Conservation (phyloP, 2,329 filamentous ascomycete species). For the Diplocarpon rosae region DNA sequence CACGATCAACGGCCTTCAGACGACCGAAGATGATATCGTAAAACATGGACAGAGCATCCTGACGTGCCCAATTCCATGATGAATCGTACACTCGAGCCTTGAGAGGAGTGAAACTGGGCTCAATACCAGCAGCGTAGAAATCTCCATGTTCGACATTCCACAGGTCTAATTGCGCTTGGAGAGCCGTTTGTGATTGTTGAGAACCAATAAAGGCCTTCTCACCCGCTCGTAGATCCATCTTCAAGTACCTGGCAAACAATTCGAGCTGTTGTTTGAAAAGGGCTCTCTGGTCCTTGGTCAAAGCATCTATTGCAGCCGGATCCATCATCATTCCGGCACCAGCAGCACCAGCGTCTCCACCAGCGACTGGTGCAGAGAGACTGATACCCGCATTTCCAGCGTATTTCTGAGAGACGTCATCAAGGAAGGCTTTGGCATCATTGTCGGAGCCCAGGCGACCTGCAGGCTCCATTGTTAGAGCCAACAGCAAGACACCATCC, state of each 20-base stretch:
- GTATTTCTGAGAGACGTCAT: conserved; percentile 83
- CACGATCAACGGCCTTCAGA: conserved; percentile 83
- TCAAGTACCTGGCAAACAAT: conserved; percentile 87
- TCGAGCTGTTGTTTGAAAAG: conserved; percentile 98
- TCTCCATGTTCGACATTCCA: conserved; percentile 96
- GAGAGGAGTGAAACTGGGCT: conserved; percentile 83
- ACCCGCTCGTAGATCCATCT: conserved; percentile 91
- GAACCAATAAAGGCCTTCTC: conserved; percentile 85
- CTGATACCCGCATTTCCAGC: conserved; percentile 73
- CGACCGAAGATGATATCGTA: conserved; percentile 98
- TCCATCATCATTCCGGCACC: conserved; percentile 98
- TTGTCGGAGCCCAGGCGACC: conserved; percentile 79
- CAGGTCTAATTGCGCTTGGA: conserved; percentile 87
- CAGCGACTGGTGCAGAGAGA: conserved; percentile 64
- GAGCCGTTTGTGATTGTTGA: conserved; percentile 72
- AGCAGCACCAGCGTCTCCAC: conserved; percentile 58
- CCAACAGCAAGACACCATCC: conserved; percentile 79
- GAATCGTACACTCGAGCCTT: conserved; percentile 97
- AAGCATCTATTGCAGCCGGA: conserved; percentile 86
- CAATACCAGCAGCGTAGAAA: conserved; percentile 88
- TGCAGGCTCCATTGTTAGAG: conserved; percentile 84
- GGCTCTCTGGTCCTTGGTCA: conserved; percentile 92
- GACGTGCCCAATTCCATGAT: conserved; percentile 97
- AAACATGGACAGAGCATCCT: conserved; percentile 97
- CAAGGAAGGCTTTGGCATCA: conserved; percentile 87